Evolutionary conservation across 768 basidiomycete species (phyloP).

Genomic region (Boletus vinaceobasis): DNA sequence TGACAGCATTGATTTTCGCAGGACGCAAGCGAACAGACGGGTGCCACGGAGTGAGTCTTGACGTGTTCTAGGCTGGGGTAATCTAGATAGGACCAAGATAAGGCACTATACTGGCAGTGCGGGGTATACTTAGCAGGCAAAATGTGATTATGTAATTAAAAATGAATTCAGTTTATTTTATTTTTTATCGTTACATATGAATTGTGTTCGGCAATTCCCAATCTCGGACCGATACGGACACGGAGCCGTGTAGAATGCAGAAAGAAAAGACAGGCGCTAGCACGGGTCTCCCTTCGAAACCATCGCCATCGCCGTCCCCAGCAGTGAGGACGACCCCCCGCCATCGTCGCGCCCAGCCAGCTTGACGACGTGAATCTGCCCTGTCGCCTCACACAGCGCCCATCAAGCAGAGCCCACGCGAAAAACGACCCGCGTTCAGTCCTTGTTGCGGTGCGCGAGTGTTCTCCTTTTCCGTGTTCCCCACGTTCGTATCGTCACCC

Average conservation of each 20-base stretch:
- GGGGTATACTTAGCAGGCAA: conserved; percentile 13
- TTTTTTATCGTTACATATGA: neutral
- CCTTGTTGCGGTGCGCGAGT: conserved; percentile 1
- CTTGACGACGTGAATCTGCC: neutral
- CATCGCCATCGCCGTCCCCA: conserved; percentile 7
- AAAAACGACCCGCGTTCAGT: neutral
- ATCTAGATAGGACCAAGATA: conserved; percentile 25
- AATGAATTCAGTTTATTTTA: neutral
- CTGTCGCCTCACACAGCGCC: conserved; percentile 2
- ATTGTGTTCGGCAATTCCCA: conserved; percentile 11
- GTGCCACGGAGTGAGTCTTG: neutral
- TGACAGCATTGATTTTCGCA: conserved; percentile 10
- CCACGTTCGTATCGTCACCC: conserved; percentile 25
- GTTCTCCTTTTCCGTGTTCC: conserved; percentile 15
- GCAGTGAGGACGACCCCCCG: neutral
- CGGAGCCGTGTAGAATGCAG: conserved; percentile 19
- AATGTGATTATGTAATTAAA: conserved; percentile 6
- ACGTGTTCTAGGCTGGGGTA: conserved; percentile 24
- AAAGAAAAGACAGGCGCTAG: neutral
- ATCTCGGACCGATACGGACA: conserved; percentile 27
- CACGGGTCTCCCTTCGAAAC: conserved; percentile 1
- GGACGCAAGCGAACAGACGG: neutral
- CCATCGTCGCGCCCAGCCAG: neutral
- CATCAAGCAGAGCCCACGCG: neutral
- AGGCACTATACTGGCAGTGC: conserved; percentile 16